Conservation (phyloP, 2,329 filamentous ascomycete genomes). For the Colletotrichum sojae region DNA sequence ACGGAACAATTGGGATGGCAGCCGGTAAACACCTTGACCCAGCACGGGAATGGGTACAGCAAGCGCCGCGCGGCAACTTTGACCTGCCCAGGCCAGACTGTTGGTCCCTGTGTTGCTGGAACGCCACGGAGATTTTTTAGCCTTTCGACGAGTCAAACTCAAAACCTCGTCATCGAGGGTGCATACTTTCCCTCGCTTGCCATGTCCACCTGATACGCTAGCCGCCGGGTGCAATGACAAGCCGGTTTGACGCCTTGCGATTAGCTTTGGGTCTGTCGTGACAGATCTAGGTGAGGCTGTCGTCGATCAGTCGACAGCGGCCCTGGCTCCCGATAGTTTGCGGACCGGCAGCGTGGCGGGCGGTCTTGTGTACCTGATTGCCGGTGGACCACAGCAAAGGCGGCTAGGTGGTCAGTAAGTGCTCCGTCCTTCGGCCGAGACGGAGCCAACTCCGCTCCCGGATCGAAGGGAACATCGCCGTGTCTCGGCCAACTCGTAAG, state of each 20-base stretch:
- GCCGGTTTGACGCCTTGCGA: conserved; percentile 12
- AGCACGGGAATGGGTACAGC: conserved; percentile 11
- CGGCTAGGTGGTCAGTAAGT: background rate
- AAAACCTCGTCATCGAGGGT: conserved; percentile 31
- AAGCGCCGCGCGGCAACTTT: conserved; percentile 21
- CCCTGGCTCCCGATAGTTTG: conserved; percentile 1
- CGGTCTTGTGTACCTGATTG: background rate
- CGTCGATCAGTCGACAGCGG: conserved; percentile 16
- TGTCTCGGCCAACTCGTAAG: conserved; percentile 20
- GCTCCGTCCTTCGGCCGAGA: conserved; percentile 7
- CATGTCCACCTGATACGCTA: conserved; percentile 32
- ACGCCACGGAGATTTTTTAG: conserved; percentile 29
- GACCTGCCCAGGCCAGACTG: conserved; percentile 9
- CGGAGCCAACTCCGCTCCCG: conserved; percentile 14
- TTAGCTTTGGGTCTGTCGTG: conserved; percentile 24
- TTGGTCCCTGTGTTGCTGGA: conserved; percentile 1
- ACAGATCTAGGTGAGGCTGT: conserved; percentile 24
- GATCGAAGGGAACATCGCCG: background rate
- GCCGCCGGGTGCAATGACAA: conserved; percentile 26
- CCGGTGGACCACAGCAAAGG: background rate
- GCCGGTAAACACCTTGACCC: conserved; percentile 22
- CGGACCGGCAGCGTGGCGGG: conserved; percentile 6
- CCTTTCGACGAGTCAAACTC: conserved; percentile 31
- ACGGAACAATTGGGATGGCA: conserved; percentile 37
- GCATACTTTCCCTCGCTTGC: conserved; percentile 12